Evolutionary conservation across 2,329 filamentous ascomycete genomes (phyloP).

Genomic region (Huntiella decipiens): DNA sequence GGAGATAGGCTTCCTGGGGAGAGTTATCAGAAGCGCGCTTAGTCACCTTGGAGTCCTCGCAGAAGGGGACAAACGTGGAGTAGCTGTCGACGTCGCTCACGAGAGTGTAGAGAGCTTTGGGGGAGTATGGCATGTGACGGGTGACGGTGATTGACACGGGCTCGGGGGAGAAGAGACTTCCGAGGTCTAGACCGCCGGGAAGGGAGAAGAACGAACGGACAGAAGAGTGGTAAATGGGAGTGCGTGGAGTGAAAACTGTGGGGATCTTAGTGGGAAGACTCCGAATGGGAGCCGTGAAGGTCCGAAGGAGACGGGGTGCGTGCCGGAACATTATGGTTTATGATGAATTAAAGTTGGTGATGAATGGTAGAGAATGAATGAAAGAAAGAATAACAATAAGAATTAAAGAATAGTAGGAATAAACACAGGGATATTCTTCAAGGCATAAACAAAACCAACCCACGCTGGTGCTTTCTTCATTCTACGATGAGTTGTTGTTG

Average conservation of each 20-base stretch:
- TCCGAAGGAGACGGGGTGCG: conserved; percentile 11
- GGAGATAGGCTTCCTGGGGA: conserved; percentile 61
- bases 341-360: not conserved
- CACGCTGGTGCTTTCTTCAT: too few relatives aligned
- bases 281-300: conserved; percentile 5
- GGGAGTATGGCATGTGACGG: conserved; percentile 58
- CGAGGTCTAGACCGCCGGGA: conserved; percentile 14
- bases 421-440: too few relatives aligned
- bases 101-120: conserved; percentile 54
- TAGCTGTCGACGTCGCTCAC: conserved; percentile 83
- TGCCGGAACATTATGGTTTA: not conserved
- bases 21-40: conserved; percentile 36
- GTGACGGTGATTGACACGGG: conserved; percentile 42
- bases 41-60: conserved; percentile 58
- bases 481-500: too few relatives aligned
- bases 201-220: conserved; percentile 21
- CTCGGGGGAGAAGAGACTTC: conserved; percentile 26
- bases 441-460: too few relatives aligned
- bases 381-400: not conserved
- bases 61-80: conserved; percentile 79
- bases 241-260: not conserved
- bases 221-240: not conserved
- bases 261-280: not conserved
- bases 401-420: too few relatives aligned
- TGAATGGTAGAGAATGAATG: not conserved